Evolutionary conservation across 2,329 filamentous ascomycete genomes (phyloP), one percentile per base, ranked within the genome.

Genomic region (Cordyceps pruinosa): DNA sequence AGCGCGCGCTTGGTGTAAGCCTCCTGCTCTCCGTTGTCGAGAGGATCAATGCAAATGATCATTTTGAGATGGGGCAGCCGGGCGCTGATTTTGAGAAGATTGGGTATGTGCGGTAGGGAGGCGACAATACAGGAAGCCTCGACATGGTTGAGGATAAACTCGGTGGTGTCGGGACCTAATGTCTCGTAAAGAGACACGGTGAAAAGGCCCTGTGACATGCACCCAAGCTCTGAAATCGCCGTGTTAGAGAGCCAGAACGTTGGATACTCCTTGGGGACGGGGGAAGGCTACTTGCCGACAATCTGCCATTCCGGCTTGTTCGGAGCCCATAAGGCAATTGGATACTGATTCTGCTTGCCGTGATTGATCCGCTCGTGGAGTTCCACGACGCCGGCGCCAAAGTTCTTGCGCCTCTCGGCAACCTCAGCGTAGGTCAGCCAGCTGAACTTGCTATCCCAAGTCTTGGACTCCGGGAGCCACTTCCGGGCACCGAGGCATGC

Each of bases 141-240:
- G 56, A 90, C 84, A 70, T 97, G 93, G 73, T 95, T 95, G 75
- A 97, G 88, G 72, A 99, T 97, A 75, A 89, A 97, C 74, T 97
- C 91, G 58, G 89, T 92, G 2, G 92, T 84, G 63, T 96, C 90
- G 13, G 93, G 87, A 10, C 93, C 93, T 5, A 99, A 83, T 13
- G 93, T 97, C 72, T 97, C 94, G 77, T 99, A 99, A 51, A 99
- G 86, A 5, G 93, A 96, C 56, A 99, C 91, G 23, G 88, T 89
- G 74, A 81, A 97, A 30, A 97, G 83, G 8, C 87, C 84, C 72
- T 97, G 94, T 13, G 91, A 94, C 75, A 89, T 85, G 69, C 89
- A 86, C 39, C 84, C 94, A 67, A 97, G 76, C 77, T 97, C 93
- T 90, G 58, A 3, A 23, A 35, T 5, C 5, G 44, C 13, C 0